phyloP scores from a whole-genome alignment of 176 grass and related monocot genomes.

The Olyra latifolia region DNA sequence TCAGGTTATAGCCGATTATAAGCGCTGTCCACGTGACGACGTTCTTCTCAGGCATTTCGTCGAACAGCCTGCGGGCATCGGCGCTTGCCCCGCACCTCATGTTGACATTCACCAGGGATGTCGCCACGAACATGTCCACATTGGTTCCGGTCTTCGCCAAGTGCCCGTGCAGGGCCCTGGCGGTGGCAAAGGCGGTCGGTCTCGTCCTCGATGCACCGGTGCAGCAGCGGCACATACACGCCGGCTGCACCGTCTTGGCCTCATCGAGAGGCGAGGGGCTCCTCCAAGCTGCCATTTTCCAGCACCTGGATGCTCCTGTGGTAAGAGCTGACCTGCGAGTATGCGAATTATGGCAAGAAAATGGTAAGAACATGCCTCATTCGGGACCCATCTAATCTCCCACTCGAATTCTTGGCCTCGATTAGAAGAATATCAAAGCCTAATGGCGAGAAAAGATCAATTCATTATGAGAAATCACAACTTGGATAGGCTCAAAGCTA shows the following conservation, averaged over 20 bases:
- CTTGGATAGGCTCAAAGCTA: neutral
- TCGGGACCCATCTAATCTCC: neutral
- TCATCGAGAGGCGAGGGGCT: slow-evolving; percentile 38
- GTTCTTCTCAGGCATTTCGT: slow-evolving; percentile 39
- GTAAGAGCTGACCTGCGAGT: slow-evolving; percentile 32
- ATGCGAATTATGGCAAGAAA: neutral
- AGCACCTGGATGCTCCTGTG: slow-evolving; percentile 1
- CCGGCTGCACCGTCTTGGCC: slow-evolving; percentile 45
- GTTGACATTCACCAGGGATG: slow-evolving; percentile 50
- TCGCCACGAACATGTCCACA: slow-evolving; percentile 54
- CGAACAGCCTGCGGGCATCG: slow-evolving; percentile 48
- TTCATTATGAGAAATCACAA: neutral
- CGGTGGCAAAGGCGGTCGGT: slow-evolving; percentile 16
- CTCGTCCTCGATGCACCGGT: slow-evolving; percentile 44
- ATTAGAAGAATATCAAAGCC: neutral
- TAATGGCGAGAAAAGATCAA: neutral
- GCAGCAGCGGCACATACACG: slow-evolving; percentile 69
- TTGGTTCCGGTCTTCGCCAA: slow-evolving; percentile 50
- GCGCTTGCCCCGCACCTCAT: slow-evolving; percentile 43
- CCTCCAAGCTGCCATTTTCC: slow-evolving; percentile 21
- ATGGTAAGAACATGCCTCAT: neutral
- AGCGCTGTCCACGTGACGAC: slow-evolving; percentile 71
- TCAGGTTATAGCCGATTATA: slow-evolving; percentile 53
- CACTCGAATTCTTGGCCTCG: neutral
- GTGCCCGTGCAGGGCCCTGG: slow-evolving; percentile 56